phyloP scores from a whole-genome alignment of 2,329 filamentous ascomycete genomes.

The Stagonosporopsis cucurbitacearum region DNA sequence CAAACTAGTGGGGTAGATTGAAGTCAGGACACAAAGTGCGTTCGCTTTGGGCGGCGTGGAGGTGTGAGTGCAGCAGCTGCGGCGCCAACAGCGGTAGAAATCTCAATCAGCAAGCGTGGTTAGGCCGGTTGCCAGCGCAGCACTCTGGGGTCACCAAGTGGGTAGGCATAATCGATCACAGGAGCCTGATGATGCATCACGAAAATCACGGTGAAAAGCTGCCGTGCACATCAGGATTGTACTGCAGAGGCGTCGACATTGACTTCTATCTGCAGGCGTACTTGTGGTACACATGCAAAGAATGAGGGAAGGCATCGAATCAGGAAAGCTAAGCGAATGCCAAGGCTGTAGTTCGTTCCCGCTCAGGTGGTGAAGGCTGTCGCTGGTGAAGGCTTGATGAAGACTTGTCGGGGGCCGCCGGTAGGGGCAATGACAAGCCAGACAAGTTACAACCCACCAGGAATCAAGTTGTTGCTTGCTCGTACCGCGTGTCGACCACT shows the following conservation, averaged over 20 bases:
- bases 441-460: too few species aligned
- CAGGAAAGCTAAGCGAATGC: constrained; percentile 30
- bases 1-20: constrained; percentile 19
- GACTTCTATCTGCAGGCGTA: background rate
- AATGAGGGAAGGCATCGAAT: constrained; percentile 22
- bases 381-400: constrained; percentile 22
- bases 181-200: background rate
- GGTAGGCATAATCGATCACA: background rate
- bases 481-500: constrained; percentile 17
- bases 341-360: constrained; percentile 23
- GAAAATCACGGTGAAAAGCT: background rate
- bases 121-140: constrained; percentile 10
- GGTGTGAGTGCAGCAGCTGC: constrained; percentile 17
- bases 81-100: constrained; percentile 16
- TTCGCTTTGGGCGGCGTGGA: constrained; percentile 14
- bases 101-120: constrained; percentile 5
- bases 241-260: background rate
- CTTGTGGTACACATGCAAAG: background rate
- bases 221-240: background rate
- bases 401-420: background rate
- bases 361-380: constrained; percentile 27
- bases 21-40: constrained; percentile 19
- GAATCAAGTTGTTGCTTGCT: background rate
- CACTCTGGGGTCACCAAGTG: background rate
- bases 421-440: too few species aligned